phyloP scores from a whole-genome alignment of 2,329 filamentous ascomycete species.

The Trichoderma atroviride region DNA sequence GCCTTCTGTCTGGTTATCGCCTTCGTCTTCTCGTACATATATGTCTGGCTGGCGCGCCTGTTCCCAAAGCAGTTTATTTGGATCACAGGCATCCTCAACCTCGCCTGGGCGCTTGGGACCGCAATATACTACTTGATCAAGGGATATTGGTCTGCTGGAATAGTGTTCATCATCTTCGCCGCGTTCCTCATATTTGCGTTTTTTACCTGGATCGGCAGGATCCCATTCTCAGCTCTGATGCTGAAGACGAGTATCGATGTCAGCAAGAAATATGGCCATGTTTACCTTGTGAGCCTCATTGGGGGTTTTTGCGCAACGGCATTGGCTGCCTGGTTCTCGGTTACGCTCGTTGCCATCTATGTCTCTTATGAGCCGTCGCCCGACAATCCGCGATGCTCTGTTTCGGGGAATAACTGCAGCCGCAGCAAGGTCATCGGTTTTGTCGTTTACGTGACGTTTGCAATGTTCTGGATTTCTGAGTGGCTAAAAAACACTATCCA shows the following conservation, averaged over 20 bases:
- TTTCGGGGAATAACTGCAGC: conserved; percentile 60
- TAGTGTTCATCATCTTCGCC: conserved; percentile 79
- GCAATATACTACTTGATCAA: conserved; percentile 82
- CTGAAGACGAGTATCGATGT: conserved; percentile 84
- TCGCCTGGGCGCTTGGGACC: conserved; percentile 80
- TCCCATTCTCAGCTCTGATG: conserved; percentile 91
- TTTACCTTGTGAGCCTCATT: conserved; percentile 82
- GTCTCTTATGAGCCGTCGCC: conserved; percentile 73
- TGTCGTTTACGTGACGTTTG: conserved; percentile 84
- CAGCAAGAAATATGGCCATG: conserved; percentile 79
- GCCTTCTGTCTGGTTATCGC: conserved; percentile 75
- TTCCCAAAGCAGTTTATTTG: conserved; percentile 93
- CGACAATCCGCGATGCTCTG: conserved; percentile 54
- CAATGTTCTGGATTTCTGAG: conserved; percentile 92
- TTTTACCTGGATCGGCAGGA: conserved; percentile 84
- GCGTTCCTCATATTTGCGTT: conserved; percentile 51
- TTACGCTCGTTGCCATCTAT: conserved; percentile 85
- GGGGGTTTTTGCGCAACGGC: conserved; percentile 76
- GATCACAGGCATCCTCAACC: conserved; percentile 87
- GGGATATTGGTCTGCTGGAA: conserved; percentile 79
- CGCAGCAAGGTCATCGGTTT: conserved; percentile 79
- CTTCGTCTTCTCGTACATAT: conserved; percentile 73
- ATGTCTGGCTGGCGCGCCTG: conserved; percentile 72
- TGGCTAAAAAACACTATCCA: conserved; percentile 94
- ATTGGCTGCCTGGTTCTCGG: conserved; percentile 81